Base-by-base conservation (phyloP, 371 early-diverging fungal genomes). In the Dinochytrium kinnereticum region DNA sequence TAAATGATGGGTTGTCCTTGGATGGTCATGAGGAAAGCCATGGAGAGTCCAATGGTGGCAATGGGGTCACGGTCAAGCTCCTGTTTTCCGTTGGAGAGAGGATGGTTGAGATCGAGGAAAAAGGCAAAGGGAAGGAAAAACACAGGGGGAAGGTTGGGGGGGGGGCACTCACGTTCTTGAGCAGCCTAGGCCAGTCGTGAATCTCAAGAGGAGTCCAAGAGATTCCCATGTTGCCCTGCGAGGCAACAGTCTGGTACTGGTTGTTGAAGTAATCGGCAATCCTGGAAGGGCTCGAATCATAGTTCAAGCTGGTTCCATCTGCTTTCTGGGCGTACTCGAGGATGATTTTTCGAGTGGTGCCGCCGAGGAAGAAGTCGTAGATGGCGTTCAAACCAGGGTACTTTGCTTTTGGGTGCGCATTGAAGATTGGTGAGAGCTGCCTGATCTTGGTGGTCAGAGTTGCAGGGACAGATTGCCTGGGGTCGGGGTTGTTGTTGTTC, bases 1-100 rank as follows among this genome's bases (percentile, higher is more conserved):
- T 72, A 72, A 39, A 67, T 36, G 40, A 64, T 53, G 44, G 72
- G 72, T 39, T 51, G 53, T 21, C 72, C 72, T 39, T 38, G 72
- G 66, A 65, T 53, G 50, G 68, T 67, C 33, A 59, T 7, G 50
- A 72, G 55, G 51, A 72, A 67, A 21, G 37, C 44, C 21, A 33
- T 21, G 66, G 49, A 64, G 64, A 65, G 26, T 31, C 21, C 13
- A 30, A 51, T 13, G 38, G 53, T 39, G 53, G 57, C 64, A 13
- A 38, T 17, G 33, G 44, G 61, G 40, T 64, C 66, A 5, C 50
- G 17, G 31, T 55, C 21, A 39, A 66, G 66, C 28, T 66, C 34
- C 55, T 53, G 5, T 53, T 44, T 44, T 44, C 13, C 13, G 49
- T 13, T 21, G 49, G 49, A 13, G 49, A 44, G 21, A 21, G 49